These are phyloP conservation scores for Diaporthe aspalathi DNA, from an alignment of 2,329 filamentous ascomycete species.

Conservation along the genomic window DNA sequence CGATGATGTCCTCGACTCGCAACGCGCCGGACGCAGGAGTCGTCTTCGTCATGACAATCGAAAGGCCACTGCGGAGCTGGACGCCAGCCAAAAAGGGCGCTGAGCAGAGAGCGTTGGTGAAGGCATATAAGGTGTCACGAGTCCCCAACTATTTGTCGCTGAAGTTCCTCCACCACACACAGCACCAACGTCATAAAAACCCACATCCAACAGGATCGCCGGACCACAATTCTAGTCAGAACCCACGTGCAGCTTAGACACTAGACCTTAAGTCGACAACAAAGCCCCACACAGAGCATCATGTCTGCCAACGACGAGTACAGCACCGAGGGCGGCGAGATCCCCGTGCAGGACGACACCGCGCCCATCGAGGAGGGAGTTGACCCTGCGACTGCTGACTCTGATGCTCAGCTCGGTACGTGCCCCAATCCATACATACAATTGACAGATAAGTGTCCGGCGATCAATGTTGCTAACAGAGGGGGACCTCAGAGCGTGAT, in stretches of 20 bases:
- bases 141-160: constrained; percentile 20
- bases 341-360: constrained; percentile 40
- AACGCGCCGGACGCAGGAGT: constrained; percentile 3
- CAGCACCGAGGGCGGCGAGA: constrained; percentile 32
- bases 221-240: constrained; percentile 29
- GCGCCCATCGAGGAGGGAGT: constrained; percentile 39
- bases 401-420: constrained; percentile 42
- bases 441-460: rapidly evolving
- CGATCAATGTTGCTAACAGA: background rate
- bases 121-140: constrained; percentile 27
- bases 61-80: background rate
- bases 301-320: constrained; percentile 38
- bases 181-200: constrained; percentile 15
- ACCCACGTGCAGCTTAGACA: constrained; percentile 25
- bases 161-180: background rate
- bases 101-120: background rate
- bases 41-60: constrained; percentile 34
- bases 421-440: background rate
- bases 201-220: no score
- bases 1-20: constrained; percentile 17
- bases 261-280: constrained; percentile 25
- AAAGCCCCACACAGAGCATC: background rate
- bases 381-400: constrained; percentile 32
- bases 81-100: background rate
- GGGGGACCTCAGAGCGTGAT: constrained; percentile 42